Evolutionary conservation across 2,329 filamentous ascomycete genomes (phyloP).

Genomic region (Domatiomyces catenatus): DNA sequence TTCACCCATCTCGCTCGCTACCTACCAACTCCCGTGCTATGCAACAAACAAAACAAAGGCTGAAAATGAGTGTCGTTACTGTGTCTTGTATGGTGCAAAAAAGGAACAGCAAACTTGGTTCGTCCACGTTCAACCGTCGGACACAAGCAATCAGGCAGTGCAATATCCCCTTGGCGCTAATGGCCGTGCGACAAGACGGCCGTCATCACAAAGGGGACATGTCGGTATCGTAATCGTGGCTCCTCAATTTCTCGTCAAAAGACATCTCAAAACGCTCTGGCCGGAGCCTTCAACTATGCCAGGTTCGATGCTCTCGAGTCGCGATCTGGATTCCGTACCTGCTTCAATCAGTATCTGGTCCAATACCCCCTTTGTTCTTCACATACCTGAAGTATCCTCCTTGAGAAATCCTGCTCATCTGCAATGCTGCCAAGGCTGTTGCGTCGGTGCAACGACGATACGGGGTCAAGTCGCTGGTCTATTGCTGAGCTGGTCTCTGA

Average conservation of each 20-base stretch:
- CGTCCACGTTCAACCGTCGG: background rate
- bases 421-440: constrained; percentile 92
- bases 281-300: constrained; percentile 1
- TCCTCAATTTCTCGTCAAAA: background rate
- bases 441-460: constrained; percentile 62
- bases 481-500: constrained; percentile 53
- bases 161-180: background rate
- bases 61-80: background rate
- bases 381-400: constrained; percentile 82
- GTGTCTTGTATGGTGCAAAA: background rate
- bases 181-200: background rate
- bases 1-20: background rate
- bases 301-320: constrained; percentile 10
- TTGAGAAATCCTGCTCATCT: constrained; percentile 91
- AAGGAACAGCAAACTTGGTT: background rate
- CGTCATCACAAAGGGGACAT: background rate
- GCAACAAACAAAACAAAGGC: background rate
- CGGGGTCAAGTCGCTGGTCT: constrained; percentile 74
- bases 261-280: background rate
- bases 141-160: background rate
- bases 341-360: background rate
- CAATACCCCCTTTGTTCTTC: background rate
- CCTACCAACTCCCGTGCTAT: background rate
- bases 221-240: background rate
- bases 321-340: constrained; percentile 16